Conservation (phyloP, 495 filamentous ascomycete species). For the Hypoxylon lenormandii region DNA sequence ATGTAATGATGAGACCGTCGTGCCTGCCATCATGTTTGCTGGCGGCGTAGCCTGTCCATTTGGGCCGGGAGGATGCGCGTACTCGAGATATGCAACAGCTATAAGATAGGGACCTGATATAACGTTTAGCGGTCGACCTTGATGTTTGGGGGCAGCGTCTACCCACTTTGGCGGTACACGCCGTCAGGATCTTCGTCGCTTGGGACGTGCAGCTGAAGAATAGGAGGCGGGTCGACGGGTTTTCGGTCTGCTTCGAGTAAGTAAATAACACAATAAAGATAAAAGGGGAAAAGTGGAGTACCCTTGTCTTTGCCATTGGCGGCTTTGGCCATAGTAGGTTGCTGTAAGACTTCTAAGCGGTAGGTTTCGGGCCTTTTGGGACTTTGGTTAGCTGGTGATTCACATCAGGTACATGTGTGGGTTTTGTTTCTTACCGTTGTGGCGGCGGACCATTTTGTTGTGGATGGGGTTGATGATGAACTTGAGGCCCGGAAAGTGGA, state of each 20-base stretch:
- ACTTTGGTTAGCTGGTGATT: constrained; percentile 8
- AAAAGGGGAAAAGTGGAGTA: constrained; percentile 13
- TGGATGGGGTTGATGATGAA: constrained; percentile 42
- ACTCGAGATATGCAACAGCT: constrained; percentile 73
- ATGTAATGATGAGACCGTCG: constrained; percentile 90
- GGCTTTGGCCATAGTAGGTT: constrained; percentile 51
- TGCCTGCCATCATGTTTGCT: constrained; percentile 71
- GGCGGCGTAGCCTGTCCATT: constrained; percentile 68
- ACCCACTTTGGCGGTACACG: constrained; percentile 74
- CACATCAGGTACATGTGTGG: neutral
- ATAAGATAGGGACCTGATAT: constrained; percentile 83
- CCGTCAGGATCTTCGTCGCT: constrained; percentile 77
- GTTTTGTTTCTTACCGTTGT: constrained; percentile 28
- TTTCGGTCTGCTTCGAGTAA: constrained; percentile 75
- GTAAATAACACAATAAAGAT: constrained; percentile 1
- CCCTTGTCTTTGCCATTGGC: constrained; percentile 54
- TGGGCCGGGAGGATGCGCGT: constrained; percentile 60
- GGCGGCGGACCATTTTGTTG: constrained; percentile 39
- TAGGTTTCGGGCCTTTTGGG: constrained; percentile 43
- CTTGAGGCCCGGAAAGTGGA: constrained; percentile 40
- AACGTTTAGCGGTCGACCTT: constrained; percentile 21
- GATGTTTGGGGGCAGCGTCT: constrained; percentile 33
- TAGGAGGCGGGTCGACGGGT: constrained; percentile 93
- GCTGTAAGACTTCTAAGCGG: constrained; percentile 50
- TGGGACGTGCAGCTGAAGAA: constrained; percentile 83